Percentiles rank a stretch among this genome's conserved stretches.
These are phyloP conservation scores for Rhododendron griersonianum DNA, from an alignment of 148 eudicot species.

Conservation along the genomic window DNA sequence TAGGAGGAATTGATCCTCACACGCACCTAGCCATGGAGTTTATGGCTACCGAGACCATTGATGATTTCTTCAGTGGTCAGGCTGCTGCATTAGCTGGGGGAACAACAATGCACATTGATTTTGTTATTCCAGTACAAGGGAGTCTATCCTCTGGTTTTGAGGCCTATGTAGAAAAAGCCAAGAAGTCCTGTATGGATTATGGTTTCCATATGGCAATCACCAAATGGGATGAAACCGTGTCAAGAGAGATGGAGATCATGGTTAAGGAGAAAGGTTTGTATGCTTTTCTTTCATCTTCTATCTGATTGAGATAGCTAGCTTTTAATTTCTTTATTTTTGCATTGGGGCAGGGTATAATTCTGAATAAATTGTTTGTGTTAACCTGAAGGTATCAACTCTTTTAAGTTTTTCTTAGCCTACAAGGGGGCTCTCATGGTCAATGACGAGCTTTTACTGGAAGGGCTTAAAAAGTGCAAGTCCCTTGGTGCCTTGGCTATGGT, in stretches of 20 bases:
- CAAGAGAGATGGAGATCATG: constrained; percentile 89
- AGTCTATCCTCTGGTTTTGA: constrained; percentile 72
- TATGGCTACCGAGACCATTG: constrained; percentile 86
- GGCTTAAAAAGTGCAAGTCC: constrained; percentile 85
- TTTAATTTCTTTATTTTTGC: neutral
- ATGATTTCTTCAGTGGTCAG: constrained; percentile 93
- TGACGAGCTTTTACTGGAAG: constrained; percentile 86
- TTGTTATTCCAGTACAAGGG: constrained; percentile 84
- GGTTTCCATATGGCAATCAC: constrained; percentile 98
- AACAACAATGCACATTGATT: constrained; percentile 98
- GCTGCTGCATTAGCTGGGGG: constrained; percentile 98
- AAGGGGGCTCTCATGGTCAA: constrained; percentile 88
- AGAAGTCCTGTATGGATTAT: constrained; percentile 85
- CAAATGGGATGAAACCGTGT: constrained; percentile 86
- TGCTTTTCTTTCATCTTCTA: neutral
- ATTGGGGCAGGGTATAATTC: neutral
- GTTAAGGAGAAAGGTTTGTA: constrained; percentile 84
- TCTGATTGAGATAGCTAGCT: neutral
- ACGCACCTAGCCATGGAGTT: constrained; percentile 83
- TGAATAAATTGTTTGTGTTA: neutral
- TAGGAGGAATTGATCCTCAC: constrained; percentile 99
- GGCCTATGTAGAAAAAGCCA: constrained; percentile 60
- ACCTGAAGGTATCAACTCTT: constrained; percentile 81
- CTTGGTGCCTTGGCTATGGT: constrained; percentile 98
- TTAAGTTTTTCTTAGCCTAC: constrained; percentile 95